Percentiles rank a stretch among this genome's conserved stretches.
These are phyloP conservation scores for Beauveria caledonica DNA, from an alignment of 2,329 filamentous ascomycete species.

Conservation along the genomic window DNA sequence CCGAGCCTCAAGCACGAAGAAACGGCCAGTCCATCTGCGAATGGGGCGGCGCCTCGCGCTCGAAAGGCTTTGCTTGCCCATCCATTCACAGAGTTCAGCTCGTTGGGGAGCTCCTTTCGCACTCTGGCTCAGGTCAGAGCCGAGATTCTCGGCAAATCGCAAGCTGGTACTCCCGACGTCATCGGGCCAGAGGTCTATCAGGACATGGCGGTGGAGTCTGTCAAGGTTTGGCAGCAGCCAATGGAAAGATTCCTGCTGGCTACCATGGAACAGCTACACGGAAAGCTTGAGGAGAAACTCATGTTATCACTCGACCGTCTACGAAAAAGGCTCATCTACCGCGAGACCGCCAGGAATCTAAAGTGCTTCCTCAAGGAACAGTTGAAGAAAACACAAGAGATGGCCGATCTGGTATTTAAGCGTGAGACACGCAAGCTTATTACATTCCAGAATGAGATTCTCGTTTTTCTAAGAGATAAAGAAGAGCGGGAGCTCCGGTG, in stretches of 20 bases:
- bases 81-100: constrained; percentile 32
- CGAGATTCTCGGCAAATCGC: constrained; percentile 45
- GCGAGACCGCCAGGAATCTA: constrained; percentile 36
- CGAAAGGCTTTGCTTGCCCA: constrained; percentile 19
- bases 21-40: constrained; percentile 7
- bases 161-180: constrained; percentile 49
- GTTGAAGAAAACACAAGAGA: constrained; percentile 25
- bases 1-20: constrained; percentile 31
- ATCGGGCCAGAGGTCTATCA: constrained; percentile 54
- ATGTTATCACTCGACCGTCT: constrained; percentile 37
- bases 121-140: constrained; percentile 43
- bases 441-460: constrained; percentile 47
- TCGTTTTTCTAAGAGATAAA: constrained; percentile 31
- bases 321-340: constrained; percentile 42
- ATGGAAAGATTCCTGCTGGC: constrained; percentile 39
- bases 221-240: constrained; percentile 49
- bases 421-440: constrained; percentile 49
- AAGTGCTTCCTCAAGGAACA: constrained; percentile 35
- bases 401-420: constrained; percentile 37
- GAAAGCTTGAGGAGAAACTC: constrained; percentile 39
- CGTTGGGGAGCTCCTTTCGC: constrained; percentile 32
- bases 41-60: constrained; percentile 16
- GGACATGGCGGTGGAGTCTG: constrained; percentile 46
- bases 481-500: constrained; percentile 39
- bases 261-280: constrained; percentile 40